A percentile compares a stretch with the other conserved stretches of the same genome.
Conservation (phyloP, 345 rosid genomes). For the Salix caprea region DNA sequence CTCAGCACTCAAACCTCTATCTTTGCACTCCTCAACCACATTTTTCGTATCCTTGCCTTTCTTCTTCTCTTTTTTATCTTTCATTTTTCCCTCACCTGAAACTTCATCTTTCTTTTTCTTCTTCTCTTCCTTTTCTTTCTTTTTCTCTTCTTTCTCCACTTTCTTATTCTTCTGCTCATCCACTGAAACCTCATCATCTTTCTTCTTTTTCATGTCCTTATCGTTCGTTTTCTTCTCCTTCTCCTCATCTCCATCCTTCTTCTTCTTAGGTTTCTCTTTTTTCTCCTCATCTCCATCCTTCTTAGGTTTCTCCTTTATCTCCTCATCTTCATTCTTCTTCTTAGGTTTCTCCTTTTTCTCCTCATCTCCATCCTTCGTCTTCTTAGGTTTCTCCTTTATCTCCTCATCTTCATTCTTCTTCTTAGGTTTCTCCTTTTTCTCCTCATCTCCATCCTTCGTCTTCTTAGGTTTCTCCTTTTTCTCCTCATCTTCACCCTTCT, state of each 20-base stretch:
- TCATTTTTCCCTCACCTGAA: background rate
- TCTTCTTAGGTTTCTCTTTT: background rate
- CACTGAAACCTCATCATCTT: background rate
- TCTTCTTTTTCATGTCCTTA: constrained; percentile 7
- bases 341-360: constrained; percentile 44
- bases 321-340: background rate
- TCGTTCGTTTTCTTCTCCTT: background rate
- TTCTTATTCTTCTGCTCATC: background rate
- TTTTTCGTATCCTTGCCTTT: background rate
- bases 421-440: constrained; percentile 7
- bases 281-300: background rate
- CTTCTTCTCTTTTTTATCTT: background rate
- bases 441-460: background rate
- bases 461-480: no score
- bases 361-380: background rate
- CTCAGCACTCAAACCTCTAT: background rate
- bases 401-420: background rate
- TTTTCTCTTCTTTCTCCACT: background rate
- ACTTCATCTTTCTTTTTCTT: constrained; percentile 7
- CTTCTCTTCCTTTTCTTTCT: constrained; percentile 10
- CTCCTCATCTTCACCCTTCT: background rate
- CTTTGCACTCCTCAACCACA: background rate
- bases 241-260: background rate
- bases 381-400: background rate
- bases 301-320: constrained; percentile 5